Base-by-base conservation (phyloP, 2,329 filamentous ascomycete genomes). In the Pyrenophora teres region DNA sequence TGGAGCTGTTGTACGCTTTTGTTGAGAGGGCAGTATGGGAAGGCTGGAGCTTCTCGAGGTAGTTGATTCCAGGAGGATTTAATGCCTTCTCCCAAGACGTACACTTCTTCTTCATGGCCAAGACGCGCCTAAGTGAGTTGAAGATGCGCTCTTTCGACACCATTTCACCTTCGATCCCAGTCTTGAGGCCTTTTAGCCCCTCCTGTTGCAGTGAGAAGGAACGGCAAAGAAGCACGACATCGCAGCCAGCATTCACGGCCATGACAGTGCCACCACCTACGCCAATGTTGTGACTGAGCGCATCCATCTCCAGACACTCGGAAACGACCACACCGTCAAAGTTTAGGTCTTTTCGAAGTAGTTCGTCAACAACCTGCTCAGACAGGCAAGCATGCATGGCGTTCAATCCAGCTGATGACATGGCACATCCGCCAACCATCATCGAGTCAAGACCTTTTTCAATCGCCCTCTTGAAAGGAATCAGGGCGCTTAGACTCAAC, bases 301-400 rank as follows among this genome's bases (percentile, higher is more conserved):
- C 92, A 68, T 97, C 92, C 93, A 97, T 97, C 71, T 97, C 93
- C 6, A 97, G 77, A 61, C 93, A 97, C 69, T 97, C 93, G 0
- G 92, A 97, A 42, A 97, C 91, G 19, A 94, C 92, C 2, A 97
- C 92, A 1, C 93, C 93, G 42, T 90, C 84, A 64, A 97, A 97
- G 2, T 89, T 88, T 19, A 97, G 82, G 60, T 97, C 92, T 53
- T 88, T 88, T n/a, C 93, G 84, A 3, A 97, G 79, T 18, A 97
- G 77, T 52, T 94, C 91, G 67, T 96, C 90, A 3, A 97, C 92
- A 1, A 97, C 91, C 72, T 96, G 91, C 62, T 97, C 89, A 0
- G 90, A 95, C 2, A 97, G 79, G 70, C 90, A 97, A 25, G 93
- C 93, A 72, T 97, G 93, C 82, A 95, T 95, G 41, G 96, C 91